phyloP scores from a whole-genome alignment of 2,329 filamentous ascomycete species.

The Penicillium sp. region DNA sequence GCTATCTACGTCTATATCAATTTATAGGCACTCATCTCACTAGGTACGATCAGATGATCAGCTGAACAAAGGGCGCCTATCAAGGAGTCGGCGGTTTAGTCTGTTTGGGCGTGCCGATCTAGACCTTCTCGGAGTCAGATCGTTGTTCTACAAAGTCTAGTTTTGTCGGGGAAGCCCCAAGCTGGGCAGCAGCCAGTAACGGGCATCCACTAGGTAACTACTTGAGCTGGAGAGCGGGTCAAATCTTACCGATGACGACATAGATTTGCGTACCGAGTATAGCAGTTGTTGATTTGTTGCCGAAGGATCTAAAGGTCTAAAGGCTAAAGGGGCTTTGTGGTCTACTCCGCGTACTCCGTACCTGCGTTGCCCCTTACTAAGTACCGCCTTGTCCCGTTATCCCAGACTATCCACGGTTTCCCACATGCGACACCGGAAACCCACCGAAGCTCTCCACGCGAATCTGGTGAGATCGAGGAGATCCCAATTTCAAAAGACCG shows the following conservation, averaged over 20 bases:
- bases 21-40: too few species aligned
- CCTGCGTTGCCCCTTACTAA: neutral
- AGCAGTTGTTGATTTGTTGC: neutral
- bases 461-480: conserved; percentile 11
- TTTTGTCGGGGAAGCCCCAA: neutral
- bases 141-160: neutral
- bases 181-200: neutral
- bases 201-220: too few species aligned
- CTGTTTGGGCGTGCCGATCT: conserved; percentile 18
- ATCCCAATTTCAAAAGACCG: conserved; percentile 12
- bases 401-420: neutral
- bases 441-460: conserved; percentile 7
- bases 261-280: neutral
- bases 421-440: neutral
- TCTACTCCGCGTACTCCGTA: neutral
- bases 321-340: too few species aligned
- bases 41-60: neutral
- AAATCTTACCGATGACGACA: neutral
- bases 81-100: neutral
- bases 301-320: too few species aligned
- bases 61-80: conserved; percentile 4
- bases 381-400: neutral
- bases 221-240: neutral
- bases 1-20: too few species aligned
- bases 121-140: conserved; percentile 19